Evolutionary conservation across 2,329 filamentous ascomycete species (phyloP), one percentile per base, ranked within the genome.

Genomic region (Fonsecaea erecta): DNA sequence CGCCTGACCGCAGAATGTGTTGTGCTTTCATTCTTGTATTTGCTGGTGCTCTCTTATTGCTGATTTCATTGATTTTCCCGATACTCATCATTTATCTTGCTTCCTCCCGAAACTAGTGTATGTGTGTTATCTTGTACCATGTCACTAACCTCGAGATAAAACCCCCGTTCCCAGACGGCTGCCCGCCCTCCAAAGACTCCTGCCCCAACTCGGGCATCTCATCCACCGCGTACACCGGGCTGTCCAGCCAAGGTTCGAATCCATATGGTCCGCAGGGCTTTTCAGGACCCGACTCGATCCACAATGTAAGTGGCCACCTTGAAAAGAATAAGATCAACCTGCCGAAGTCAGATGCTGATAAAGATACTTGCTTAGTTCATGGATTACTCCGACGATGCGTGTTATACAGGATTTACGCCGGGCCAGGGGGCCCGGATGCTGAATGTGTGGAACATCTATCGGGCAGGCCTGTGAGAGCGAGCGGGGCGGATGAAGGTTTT

Each of bases 301-400:
- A 84, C 65, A 85, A 87, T 71, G 53, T 55, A 37, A 18, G 53
- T 55, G 11, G 14, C 18, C 52, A 2, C 14, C 32, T 2, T 40
- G 6, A 26, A 24, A 53, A 24, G 51, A 30, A 8, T n/a, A 21
- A 21, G 32, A 11, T 34, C 2, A 5, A 2, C 12, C 9, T 34
- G 32, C 11, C 32, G 3, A 18, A 16, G 8, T n/a, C n/a, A 3
- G 3, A 16, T 18, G 21, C 28, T 34, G 8, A 55, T 9, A 6
- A 55, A 11, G 18, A 37, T 35, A 6, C 11, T 21, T 6, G 6
- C 6, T 28, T 34, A 55, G 53, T 86, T 83, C 70, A 87, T 87
- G 85, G 85, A 87, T 74, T 86, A 86, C 72, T 82, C 79, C 3
- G 81, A 77, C 7, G 85, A 86, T 77, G 79, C 77, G 21, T 86